These are phyloP conservation scores for Aspergillus pseudonomiae DNA, from an alignment of 2,329 filamentous ascomycete species.

Conservation along the genomic window DNA sequence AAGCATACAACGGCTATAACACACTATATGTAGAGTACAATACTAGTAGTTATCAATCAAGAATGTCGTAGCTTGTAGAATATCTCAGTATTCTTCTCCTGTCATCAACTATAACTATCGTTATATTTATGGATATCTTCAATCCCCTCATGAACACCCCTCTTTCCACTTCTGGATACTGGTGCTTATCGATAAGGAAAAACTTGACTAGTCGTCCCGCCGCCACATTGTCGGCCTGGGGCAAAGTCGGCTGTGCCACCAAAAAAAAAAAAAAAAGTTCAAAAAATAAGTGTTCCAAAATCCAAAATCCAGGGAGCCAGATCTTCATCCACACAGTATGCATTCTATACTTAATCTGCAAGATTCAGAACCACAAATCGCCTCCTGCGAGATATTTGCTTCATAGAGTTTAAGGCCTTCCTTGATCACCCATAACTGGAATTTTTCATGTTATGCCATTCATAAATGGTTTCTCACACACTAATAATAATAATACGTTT, in stretches of 20 bases:
- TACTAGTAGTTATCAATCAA: not conserved
- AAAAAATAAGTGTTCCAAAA: not conserved
- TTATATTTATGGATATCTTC: not conserved
- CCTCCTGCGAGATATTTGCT: not conserved
- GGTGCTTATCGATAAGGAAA: conserved; percentile 16
- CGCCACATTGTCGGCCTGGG: conserved; percentile 5
- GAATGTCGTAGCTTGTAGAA: not conserved
- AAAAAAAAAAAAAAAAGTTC: not conserved
- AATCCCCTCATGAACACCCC: not conserved
- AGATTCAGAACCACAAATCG: not conserved
- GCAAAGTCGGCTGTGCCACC: conserved; percentile 2
- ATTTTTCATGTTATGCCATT: not conserved
- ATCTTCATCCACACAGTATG: not conserved
- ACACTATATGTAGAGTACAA: not conserved
- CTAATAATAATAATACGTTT: not conserved
- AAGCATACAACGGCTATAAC: not conserved
- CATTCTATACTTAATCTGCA: not conserved
- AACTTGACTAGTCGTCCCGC: not conserved
- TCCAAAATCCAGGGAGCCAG: not conserved
- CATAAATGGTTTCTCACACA: not conserved
- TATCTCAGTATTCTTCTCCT: not conserved
- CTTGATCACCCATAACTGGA: not conserved
- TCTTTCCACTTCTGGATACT: not conserved
- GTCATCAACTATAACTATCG: not conserved
- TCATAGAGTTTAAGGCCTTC: not conserved